Percentiles rank a stretch among this genome's conserved stretches.
Conservation (phyloP, 345 rosid species). For the Carallia brachiata region DNA sequence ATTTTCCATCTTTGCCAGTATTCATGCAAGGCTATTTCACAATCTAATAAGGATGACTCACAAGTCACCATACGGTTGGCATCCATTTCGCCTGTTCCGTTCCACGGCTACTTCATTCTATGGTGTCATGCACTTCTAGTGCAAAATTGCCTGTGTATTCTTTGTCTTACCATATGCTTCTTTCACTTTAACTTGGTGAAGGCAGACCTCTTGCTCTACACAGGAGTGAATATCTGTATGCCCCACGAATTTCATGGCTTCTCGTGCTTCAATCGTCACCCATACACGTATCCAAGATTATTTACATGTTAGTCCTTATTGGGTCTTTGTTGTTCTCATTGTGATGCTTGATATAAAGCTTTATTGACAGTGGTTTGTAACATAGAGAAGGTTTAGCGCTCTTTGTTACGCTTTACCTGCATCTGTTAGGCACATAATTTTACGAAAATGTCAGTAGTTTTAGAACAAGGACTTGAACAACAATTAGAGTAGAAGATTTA, state of each 20-base stretch:
- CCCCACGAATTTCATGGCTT: constrained; percentile 69
- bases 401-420: too few relatives aligned
- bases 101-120: constrained; percentile 24
- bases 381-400: constrained; percentile 43
- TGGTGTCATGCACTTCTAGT: constrained; percentile 34
- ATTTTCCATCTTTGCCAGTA: constrained; percentile 30
- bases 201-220: constrained; percentile 44
- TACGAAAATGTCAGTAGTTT: too few relatives aligned
- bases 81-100: constrained; percentile 14
- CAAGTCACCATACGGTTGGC: not conserved
- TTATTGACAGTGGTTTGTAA: constrained; percentile 60
- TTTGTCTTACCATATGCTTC: constrained; percentile 31
- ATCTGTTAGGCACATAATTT: too few relatives aligned
- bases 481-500: too few relatives aligned
- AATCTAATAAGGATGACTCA: constrained; percentile 18
- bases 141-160: constrained; percentile 25
- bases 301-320: constrained; percentile 31
- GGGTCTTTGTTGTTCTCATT: constrained; percentile 19
- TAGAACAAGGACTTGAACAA: too few relatives aligned
- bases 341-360: too few relatives aligned
- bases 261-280: constrained; percentile 70
- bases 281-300: not conserved
- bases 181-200: constrained; percentile 37
- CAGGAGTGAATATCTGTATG: constrained; percentile 63
- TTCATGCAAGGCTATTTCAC: constrained; percentile 48